phyloP scores from a whole-genome alignment of 495 filamentous ascomycete genomes.

The Tuber magnatum region DNA sequence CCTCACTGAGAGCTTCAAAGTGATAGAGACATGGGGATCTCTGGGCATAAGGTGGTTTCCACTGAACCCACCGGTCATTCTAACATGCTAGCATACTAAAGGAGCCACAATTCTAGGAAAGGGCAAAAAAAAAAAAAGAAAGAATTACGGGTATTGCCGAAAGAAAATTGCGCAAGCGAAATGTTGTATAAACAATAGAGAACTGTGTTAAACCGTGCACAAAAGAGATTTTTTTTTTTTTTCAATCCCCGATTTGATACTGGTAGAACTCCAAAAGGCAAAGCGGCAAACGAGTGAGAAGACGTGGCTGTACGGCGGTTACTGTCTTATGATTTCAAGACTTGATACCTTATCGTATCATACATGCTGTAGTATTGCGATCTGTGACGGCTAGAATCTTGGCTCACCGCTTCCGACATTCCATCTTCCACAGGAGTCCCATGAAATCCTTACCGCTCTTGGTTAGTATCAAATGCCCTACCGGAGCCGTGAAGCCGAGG shows the following conservation, averaged over 20 bases:
- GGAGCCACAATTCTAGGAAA: not conserved
- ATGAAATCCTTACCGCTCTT: not conserved
- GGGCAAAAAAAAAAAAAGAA: too few species aligned
- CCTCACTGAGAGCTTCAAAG: not conserved
- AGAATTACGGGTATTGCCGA: not conserved
- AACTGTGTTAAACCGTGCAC: not conserved
- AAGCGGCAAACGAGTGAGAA: not conserved
- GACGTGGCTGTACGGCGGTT: not conserved
- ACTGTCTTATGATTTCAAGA: not conserved
- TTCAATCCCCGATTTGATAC: too few species aligned
- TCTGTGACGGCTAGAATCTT: not conserved
- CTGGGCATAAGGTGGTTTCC: not conserved
- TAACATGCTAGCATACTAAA: not conserved
- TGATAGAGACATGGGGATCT: not conserved
- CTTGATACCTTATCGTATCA: not conserved
- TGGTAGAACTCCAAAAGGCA: not conserved
- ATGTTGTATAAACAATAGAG: not conserved
- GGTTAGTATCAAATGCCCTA: not conserved
- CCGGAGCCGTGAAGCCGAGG: not conserved
- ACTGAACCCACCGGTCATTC: not conserved
- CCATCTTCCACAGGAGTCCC: not conserved
- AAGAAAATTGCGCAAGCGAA: not conserved
- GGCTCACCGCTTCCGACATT: not conserved
- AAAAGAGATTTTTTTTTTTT: not conserved
- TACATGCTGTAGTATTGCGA: not conserved